Percentiles rank a stretch among this genome's conserved stretches.
Conservation (phyloP, 1,284 basidiomycete species). For the Cryptococcus neoformans region DNA sequence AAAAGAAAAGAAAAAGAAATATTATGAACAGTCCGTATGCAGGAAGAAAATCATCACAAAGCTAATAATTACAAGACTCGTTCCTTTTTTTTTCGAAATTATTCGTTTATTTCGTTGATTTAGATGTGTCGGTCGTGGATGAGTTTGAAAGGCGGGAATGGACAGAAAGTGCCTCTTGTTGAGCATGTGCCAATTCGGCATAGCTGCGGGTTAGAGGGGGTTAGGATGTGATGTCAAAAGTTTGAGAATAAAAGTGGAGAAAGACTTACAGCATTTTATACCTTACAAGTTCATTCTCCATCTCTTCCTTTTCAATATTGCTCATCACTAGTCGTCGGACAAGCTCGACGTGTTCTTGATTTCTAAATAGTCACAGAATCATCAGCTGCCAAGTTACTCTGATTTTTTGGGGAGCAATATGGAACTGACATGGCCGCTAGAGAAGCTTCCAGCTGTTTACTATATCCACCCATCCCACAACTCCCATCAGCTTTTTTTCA, state of each 20-base stretch:
- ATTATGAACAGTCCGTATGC: too few relatives aligned
- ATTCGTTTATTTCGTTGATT: too few relatives aligned
- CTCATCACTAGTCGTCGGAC: constrained; percentile 86
- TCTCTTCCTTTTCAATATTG: constrained; percentile 80
- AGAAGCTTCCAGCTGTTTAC: constrained; percentile 68
- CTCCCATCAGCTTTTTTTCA: background rate
- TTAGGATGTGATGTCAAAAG: background rate
- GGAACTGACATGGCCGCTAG: constrained; percentile 71
- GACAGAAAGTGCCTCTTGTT: constrained; percentile 63
- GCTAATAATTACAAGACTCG: too few relatives aligned
- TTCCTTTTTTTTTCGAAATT: too few relatives aligned
- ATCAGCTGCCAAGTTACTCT: background rate
- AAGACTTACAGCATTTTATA: constrained; percentile 78
- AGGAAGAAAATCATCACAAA: too few relatives aligned
- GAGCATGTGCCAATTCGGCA: constrained; percentile 82
- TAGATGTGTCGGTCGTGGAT: too few relatives aligned
- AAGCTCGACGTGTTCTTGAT: constrained; percentile 49
- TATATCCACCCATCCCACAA: constrained; percentile 47
- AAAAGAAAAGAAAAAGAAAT: too few relatives aligned
- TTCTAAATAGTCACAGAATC: constrained; percentile 15
- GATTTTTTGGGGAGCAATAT: background rate
- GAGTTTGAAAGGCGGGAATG: constrained; percentile 11
- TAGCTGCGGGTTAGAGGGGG: constrained; percentile 56
- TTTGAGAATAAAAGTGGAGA: background rate
- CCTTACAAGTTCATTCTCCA: constrained; percentile 83